Evolutionary conservation across 1,284 basidiomycete species (phyloP).

Genomic region (Acaromyces ingoldii): DNA sequence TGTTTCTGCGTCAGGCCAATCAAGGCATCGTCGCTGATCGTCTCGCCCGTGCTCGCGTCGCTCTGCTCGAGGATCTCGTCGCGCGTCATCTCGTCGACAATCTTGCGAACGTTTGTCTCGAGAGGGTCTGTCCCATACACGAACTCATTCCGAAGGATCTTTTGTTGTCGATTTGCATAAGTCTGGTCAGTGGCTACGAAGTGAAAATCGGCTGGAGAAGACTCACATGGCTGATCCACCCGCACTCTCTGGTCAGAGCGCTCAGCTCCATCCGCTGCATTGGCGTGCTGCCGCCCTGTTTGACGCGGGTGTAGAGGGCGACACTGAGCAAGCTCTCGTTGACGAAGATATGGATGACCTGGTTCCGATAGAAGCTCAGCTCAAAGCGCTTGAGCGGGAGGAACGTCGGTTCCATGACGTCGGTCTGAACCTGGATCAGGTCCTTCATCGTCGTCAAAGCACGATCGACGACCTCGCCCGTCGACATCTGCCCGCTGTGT

Average conservation of each 20-base stretch:
- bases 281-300: slow-evolving; percentile 47
- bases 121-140: slow-evolving; percentile 48
- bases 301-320: slow-evolving; percentile 50
- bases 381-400: slow-evolving; percentile 50
- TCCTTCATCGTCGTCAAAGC: slow-evolving; percentile 49
- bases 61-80: slow-evolving; percentile 12
- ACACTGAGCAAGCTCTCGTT: slow-evolving; percentile 35
- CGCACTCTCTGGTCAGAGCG: slow-evolving; percentile 34
- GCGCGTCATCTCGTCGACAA: slow-evolving; percentile 27
- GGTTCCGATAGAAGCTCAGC: slow-evolving; percentile 52
- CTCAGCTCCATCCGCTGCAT: slow-evolving; percentile 45
- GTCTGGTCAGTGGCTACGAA: no score
- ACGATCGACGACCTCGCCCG: slow-evolving; percentile 46
- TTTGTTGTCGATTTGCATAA: no score
- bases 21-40: slow-evolving; percentile 1
- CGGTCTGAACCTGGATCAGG: slow-evolving; percentile 43
- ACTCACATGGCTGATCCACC: slow-evolving; percentile 40
- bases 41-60: not conserved
- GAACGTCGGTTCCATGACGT: slow-evolving; percentile 51
- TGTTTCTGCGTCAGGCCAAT: slow-evolving; percentile 36
- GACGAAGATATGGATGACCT: slow-evolving; percentile 49
- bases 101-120: slow-evolving; percentile 44
- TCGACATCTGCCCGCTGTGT: slow-evolving; percentile 25
- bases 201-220: no score
- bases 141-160: slow-evolving; percentile 51